phyloP scores from a whole-genome alignment of 2,329 filamentous ascomycete genomes.

The Pseudocercospora cruenta region DNA sequence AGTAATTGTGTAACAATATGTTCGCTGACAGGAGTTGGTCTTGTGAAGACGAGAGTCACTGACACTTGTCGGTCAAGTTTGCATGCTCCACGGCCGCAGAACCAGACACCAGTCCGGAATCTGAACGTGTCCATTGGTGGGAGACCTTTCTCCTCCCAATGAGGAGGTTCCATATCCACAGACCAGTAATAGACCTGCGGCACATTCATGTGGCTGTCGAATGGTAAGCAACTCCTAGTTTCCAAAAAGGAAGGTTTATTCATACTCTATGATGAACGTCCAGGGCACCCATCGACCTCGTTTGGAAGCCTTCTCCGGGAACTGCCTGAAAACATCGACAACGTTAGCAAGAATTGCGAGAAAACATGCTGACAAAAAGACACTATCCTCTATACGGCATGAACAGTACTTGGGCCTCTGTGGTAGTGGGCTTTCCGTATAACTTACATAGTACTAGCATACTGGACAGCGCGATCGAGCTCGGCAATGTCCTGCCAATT shows the following conservation, averaged over 20 bases:
- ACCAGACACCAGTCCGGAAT: constrained; percentile 42
- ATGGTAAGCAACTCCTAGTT: background rate
- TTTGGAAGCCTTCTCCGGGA: constrained; percentile 40
- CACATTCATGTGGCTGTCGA: constrained; percentile 40
- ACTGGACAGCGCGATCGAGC: constrained; percentile 41
- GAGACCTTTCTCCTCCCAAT: constrained; percentile 28
- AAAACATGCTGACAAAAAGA: background rate
- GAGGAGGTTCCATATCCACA: constrained; percentile 37
- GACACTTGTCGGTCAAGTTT: constrained; percentile 36
- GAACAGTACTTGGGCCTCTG: background rate
- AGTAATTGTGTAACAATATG: constrained; percentile 39
- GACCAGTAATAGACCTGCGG: constrained; percentile 45
- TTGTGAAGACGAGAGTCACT: constrained; percentile 42
- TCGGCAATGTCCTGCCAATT: constrained; percentile 39
- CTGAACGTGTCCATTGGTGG: constrained; percentile 39
- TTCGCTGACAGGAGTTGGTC: constrained; percentile 36
- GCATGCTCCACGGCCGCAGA: constrained; percentile 40
- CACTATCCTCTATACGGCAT: background rate
- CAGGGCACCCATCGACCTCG: constrained; percentile 38
- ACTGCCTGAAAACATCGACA: constrained; percentile 25
- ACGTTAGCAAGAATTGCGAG: background rate
- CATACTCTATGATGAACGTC: constrained; percentile 42
- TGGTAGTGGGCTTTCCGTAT: background rate
- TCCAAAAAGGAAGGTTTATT: background rate
- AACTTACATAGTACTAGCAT: constrained; percentile 34